Conservation (phyloP, 176 grass and related monocot species). For the Triticum monococcum region DNA sequence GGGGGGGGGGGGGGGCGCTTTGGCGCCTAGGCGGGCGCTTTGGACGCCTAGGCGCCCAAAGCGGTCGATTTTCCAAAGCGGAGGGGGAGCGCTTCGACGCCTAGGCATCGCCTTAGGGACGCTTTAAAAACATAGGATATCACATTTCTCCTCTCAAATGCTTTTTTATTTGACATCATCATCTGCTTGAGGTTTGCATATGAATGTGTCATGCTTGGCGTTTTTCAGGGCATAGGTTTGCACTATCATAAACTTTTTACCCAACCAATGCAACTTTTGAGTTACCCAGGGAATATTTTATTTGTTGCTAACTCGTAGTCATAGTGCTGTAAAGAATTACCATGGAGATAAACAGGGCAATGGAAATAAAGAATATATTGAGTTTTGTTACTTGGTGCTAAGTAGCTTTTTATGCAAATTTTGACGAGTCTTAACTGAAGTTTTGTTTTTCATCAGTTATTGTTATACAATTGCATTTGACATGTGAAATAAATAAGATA, state of each 20-base stretch:
- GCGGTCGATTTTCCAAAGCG: no score
- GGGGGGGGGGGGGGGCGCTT: no score
- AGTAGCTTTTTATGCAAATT: background rate
- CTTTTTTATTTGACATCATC: background rate
- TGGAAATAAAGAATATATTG: background rate
- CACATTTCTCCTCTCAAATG: background rate
- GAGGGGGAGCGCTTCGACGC: no score
- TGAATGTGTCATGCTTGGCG: background rate
- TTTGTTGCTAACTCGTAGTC: background rate
- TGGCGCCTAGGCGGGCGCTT: no score
- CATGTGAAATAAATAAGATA: conserved; percentile 21
- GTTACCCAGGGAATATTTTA: background rate
- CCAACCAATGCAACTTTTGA: background rate
- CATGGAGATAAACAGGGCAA: background rate
- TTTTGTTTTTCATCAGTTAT: background rate
- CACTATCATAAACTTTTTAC: background rate
- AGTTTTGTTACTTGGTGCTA: background rate
- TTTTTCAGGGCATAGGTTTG: background rate
- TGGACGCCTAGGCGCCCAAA: no score
- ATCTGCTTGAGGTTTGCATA: background rate
- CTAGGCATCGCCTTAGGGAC: no score
- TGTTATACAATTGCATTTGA: background rate
- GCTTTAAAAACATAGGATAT: no score
- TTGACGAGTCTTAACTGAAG: background rate
- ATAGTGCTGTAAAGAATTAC: background rate